Evolutionary conservation across 495 filamentous ascomycete genomes (phyloP), one percentile per base, ranked within the genome.

Genomic region (Hyaloscypha finlandica): DNA sequence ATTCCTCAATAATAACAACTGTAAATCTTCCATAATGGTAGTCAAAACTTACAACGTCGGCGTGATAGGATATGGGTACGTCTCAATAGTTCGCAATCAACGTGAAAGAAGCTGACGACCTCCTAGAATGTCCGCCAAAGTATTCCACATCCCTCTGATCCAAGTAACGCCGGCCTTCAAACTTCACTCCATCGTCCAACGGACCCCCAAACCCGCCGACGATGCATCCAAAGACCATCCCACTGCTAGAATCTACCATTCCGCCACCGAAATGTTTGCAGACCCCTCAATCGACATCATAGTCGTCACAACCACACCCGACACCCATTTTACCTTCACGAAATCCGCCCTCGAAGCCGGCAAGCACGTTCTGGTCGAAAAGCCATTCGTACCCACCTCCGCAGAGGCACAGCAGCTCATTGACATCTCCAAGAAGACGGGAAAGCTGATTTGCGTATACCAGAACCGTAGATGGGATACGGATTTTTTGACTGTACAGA

Each of bases 131-230:
- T 94, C 92, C 53, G 92, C 93, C 70, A 94, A 94, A 73, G 78
- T 89, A 78, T 96, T 96, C 81, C 93, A 96, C 78, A 94, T 97
- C 76, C 93, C 93, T 65, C 90, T 95, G 78, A 89, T 97, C 74
- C 77, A 79, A 48, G 80, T 82, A 30, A 85, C 88, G 1, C 81
- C 89, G 30, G 78, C 84, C 39, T 81, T 95, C 68, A 86, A 83
- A 19, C 85, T 96, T 53, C 85, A 94, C 70, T 86, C 90, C 63
- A 85, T 97, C 69, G 87, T 95, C 45, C 93, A 97, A 79, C 90
- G 93, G 57, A 83, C 74, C n/a, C 86, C 85, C 74, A 92, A 77
- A 67, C 77, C 85, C 5, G 76, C 88, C 68, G 76, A 92, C 79
- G 78, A 88, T 79, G 86, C 86, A 8, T 79, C 81, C 63, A 85